Conservation (phyloP, 345 rosid genomes). For the Brassica cretica region DNA sequence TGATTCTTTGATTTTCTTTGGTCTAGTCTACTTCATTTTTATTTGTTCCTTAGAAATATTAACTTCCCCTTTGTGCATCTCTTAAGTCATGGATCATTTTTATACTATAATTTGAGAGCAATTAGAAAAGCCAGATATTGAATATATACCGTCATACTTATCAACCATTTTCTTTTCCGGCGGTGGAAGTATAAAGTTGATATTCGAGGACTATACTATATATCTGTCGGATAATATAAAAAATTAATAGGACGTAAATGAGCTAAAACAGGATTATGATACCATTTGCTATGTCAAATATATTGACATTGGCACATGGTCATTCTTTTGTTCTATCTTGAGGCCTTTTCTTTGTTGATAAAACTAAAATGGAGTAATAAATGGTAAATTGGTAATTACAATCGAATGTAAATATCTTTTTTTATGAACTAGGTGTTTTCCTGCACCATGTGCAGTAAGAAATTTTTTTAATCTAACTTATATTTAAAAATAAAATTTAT, state of each 20-base stretch:
- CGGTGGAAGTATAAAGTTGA: conserved; percentile 10
- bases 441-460: no score
- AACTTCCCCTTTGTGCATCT: conserved; percentile 19
- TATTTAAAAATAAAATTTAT: no score
- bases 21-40: conserved; percentile 5
- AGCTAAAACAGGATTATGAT: neutral
- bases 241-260: neutral
- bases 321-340: neutral
- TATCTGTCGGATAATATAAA: neutral
- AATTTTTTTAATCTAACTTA: no score
- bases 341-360: neutral
- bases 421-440: no score
- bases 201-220: conserved; percentile 13
- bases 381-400: neutral
- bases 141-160: neutral
- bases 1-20: neutral
- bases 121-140: conserved; percentile 13
- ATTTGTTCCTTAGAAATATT: conserved; percentile 11
- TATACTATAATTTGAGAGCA: conserved; percentile 5
- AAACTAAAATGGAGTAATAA: neutral
- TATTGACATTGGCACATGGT: neutral
- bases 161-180: neutral
- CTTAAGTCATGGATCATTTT: conserved; percentile 15
- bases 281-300: neutral
- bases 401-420: neutral